Conservation (phyloP, 768 basidiomycete species). For the Calocybe indica region DNA sequence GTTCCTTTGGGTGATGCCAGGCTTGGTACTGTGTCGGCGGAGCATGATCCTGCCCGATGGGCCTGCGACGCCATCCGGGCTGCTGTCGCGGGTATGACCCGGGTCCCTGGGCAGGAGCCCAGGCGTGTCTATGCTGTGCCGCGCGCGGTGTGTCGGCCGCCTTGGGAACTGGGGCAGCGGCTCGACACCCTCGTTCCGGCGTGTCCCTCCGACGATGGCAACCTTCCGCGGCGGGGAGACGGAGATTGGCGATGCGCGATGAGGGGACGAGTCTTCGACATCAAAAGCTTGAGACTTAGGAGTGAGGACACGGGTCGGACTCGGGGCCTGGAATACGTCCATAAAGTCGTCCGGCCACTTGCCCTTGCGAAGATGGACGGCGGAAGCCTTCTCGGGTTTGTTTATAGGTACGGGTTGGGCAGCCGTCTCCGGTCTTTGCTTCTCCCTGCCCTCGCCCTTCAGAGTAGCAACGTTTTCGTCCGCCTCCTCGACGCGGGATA, state of each 20-base stretch:
- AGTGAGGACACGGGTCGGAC: conserved; percentile 21
- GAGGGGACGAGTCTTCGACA: background rate
- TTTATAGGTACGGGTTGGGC: conserved; percentile 13
- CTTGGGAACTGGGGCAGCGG: conserved; percentile 43
- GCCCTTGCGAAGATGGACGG: conserved; percentile 64
- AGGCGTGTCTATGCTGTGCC: conserved; percentile 56
- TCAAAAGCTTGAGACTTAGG: conserved; percentile 22
- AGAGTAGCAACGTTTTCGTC: conserved; percentile 50
- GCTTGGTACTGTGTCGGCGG: conserved; percentile 55
- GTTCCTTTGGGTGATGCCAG: conserved; percentile 30
- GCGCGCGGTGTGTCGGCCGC: conserved; percentile 56
- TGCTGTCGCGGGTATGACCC: conserved; percentile 43
- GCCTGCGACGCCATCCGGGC: conserved; percentile 46
- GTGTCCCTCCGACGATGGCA: conserved; percentile 41
- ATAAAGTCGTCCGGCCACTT: conserved; percentile 84
- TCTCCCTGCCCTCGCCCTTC: conserved; percentile 21
- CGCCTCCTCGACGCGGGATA: conserved; percentile 70
- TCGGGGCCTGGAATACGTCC: conserved; percentile 43
- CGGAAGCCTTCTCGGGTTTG: conserved; percentile 25
- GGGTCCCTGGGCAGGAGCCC: conserved; percentile 45
- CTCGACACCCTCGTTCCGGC: conserved; percentile 42
- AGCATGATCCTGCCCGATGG: conserved; percentile 39
- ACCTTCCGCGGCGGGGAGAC: conserved; percentile 48
- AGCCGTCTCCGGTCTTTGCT: conserved; percentile 13
- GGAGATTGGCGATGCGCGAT: conserved; percentile 22